Percentiles rank a stretch among this genome's conserved stretches.
Evolutionary conservation across 2,329 filamentous ascomycete species (phyloP).

Genomic region (Colletotrichum sp.): DNA sequence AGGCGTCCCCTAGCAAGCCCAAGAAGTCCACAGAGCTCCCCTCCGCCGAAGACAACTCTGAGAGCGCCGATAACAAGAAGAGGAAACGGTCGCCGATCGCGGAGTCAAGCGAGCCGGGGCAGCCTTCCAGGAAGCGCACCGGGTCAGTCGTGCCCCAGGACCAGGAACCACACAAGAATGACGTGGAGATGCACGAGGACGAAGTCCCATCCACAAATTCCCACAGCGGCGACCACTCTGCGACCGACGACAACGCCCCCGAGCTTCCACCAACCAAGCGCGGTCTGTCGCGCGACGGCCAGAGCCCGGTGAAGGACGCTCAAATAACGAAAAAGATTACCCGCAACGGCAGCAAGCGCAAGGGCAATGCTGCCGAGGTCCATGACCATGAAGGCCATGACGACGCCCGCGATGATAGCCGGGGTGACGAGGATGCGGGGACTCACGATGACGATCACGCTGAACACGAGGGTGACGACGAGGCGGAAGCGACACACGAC

Average conservation of each 20-base stretch:
- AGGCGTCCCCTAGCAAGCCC: conserved; percentile 40
- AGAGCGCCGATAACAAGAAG: conserved; percentile 49
- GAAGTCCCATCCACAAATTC: conserved; percentile 38
- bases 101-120: conserved; percentile 51
- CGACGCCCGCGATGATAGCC: conserved; percentile 32
- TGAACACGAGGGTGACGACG: conserved; percentile 63
- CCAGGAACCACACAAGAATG: conserved; percentile 35
- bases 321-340: conserved; percentile 44
- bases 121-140: conserved; percentile 60
- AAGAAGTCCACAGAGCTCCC: conserved; percentile 26
- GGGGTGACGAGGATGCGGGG: conserved; percentile 46
- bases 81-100: conserved; percentile 53
- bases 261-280: conserved; percentile 44
- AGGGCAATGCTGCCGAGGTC: conserved; percentile 29
- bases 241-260: conserved; percentile 52
- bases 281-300: conserved; percentile 31
- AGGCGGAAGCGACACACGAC: conserved; percentile 65
- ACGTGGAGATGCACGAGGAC: conserved; percentile 34
- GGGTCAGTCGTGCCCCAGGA: conserved; percentile 48
- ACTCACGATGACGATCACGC: conserved; percentile 60
- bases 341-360: conserved; percentile 45
- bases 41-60: conserved; percentile 35
- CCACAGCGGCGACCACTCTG: conserved; percentile 44
- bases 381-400: conserved; percentile 28
- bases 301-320: conserved; percentile 25